Conservation (phyloP, 2,329 filamentous ascomycete species). For the Daldinia sp. region DNA sequence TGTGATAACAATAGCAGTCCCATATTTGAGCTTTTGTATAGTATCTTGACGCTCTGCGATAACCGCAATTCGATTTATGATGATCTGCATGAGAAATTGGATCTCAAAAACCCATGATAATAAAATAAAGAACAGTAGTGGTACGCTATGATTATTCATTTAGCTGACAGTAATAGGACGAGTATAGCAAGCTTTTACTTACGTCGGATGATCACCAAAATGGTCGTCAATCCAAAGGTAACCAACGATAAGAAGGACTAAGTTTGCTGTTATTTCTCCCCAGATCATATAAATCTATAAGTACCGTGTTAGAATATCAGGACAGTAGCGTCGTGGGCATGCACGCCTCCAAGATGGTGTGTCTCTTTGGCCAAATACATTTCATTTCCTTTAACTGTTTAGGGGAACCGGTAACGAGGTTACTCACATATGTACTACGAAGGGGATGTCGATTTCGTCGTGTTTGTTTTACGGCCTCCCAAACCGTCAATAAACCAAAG, state of each 20-base stretch:
- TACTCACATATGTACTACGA: conserved; percentile 26
- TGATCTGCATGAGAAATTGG: conserved; percentile 63
- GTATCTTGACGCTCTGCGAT: conserved; percentile 55
- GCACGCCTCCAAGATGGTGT: no score
- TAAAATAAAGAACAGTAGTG: conserved; percentile 49
- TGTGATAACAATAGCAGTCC: conserved; percentile 55
- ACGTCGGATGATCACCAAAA: conserved; percentile 37
- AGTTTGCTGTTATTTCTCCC: conserved; percentile 54
- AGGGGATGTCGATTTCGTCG: conserved; percentile 25
- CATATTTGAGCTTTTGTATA: conserved; percentile 56
- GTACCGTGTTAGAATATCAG: background rate
- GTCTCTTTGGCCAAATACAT: no score
- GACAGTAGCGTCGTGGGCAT: no score
- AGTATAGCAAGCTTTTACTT: conserved; percentile 28
- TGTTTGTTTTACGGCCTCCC: conserved; percentile 31
- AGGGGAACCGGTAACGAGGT: background rate
- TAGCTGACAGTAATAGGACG: conserved; percentile 17
- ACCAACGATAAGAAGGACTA: conserved; percentile 50
- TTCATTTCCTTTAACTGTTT: no score
- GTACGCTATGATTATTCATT: conserved; percentile 40
- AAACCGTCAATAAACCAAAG: conserved; percentile 27
- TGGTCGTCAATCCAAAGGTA: conserved; percentile 52
- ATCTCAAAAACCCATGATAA: conserved; percentile 57
- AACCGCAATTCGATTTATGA: conserved; percentile 62
- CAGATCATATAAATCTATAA: conserved; percentile 52